Evolutionary conservation across 139 green algal species (phyloP), one percentile per base, ranked within the genome.

Genomic region (Chlorella sp.): DNA sequence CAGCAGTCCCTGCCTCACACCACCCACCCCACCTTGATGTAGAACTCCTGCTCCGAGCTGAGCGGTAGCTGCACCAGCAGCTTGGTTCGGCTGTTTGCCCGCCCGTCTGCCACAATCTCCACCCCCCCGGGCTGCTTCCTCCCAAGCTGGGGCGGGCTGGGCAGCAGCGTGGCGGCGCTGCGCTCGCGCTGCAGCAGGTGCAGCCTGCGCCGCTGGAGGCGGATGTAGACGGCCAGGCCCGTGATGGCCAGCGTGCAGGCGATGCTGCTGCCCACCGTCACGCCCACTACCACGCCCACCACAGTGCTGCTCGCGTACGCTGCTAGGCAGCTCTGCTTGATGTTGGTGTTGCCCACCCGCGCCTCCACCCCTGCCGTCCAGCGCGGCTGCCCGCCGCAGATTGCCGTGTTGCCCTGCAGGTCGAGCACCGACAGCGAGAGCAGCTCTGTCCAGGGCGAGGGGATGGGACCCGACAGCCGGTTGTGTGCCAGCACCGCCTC

Each of bases 171-270:
- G 27, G 38, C 42, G 15, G 69, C n/a, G 51, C 38, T 40, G 67
- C 67, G 51, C 53, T 75, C 69, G 21, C 69, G 51, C 38, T 75
- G 69, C 53, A 75, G 51, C 53, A 65, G 51, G 38, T 31, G 45
- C 38, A 88, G 41, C 68, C 90, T 50, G 77, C 65, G 5, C 45
- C 75, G 56, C 55, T 89, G 35, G 66, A 84, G 38, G 19, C 42
- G 43, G 11, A 77, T 27, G 31, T 61, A 48, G 25, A 77, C 42
- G 1, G 55, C 9, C 58, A 77, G 17, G 8, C 41, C 56, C 2
- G 51, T 42, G 8, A 59, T 42, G 3, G 71, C 71, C 36, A 15
- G 33, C 71, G 68, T n/a, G 58, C 71, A 65, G 71, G 56, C 42
- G 7, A 77, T 8, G 8, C 56, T 69, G 14, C 68, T 14, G 71